These are phyloP conservation scores for Didymella sp. DNA, from an alignment of 2,329 filamentous ascomycete genomes.

Conservation along the genomic window DNA sequence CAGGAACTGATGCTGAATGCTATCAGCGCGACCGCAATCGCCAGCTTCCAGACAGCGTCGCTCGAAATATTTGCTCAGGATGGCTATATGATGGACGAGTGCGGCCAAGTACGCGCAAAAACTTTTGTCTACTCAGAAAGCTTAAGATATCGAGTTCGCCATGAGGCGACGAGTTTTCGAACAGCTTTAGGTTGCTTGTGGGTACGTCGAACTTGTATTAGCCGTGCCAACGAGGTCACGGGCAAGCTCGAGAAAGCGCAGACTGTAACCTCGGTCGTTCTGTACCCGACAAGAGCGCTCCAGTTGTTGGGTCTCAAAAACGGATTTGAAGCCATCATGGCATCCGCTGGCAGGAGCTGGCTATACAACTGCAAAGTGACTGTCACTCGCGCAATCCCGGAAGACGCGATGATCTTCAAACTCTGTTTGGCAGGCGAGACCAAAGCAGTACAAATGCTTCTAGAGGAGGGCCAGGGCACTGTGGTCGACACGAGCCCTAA, in stretches of 20 bases:
- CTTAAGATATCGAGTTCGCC: constrained; percentile 6
- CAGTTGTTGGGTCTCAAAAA: constrained; percentile 12
- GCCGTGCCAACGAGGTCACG: not conserved
- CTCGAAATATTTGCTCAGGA: constrained; percentile 25
- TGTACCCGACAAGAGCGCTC: constrained; percentile 17
- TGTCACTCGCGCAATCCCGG: constrained; percentile 15
- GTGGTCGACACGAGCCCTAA: constrained; percentile 25
- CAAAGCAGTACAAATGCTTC: constrained; percentile 19
- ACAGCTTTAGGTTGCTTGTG: constrained; percentile 16
- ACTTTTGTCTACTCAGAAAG: constrained; percentile 21
- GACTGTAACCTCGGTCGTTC: constrained; percentile 10
- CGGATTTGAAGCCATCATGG: constrained; percentile 20
- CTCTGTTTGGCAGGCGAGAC: constrained; percentile 21
- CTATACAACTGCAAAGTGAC: constrained; percentile 21
- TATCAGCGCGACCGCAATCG: constrained; percentile 17
- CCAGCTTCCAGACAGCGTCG: constrained; percentile 18
- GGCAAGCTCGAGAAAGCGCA: not conserved
- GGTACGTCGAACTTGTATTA: constrained; percentile 14
- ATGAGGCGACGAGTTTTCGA: constrained; percentile 10
- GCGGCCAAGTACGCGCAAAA: constrained; percentile 17
- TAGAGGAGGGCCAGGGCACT: constrained; percentile 18
- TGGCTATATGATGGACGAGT: constrained; percentile 22
- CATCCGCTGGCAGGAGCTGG: constrained; percentile 15
- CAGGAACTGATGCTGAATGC: constrained; percentile 22
- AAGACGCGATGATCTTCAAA: constrained; percentile 24